Percentiles rank a stretch among this genome's conserved stretches.
Evolutionary conservation across 73 alveolate species (phyloP).

Genomic region (Tetrahymena borealis): DNA sequence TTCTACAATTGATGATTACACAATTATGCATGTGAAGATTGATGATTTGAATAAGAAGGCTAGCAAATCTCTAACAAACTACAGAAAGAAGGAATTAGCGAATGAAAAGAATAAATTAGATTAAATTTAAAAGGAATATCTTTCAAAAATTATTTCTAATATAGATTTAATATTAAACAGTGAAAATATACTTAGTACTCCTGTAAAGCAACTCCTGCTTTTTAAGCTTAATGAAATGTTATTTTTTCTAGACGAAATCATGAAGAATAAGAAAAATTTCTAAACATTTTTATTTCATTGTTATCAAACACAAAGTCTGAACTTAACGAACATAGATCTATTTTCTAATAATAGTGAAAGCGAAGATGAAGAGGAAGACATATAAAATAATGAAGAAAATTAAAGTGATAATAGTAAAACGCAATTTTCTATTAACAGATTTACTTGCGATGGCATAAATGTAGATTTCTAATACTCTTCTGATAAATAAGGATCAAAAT

Average conservation of each 20-base stretch:
- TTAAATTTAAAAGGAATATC: not conserved
- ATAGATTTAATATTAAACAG: not conserved
- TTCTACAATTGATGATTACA: not conserved
- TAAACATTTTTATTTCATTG: not conserved
- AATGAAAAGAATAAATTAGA: not conserved
- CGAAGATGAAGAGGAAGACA: not conserved
- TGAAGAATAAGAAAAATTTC: not conserved
- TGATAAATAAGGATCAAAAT: not conserved
- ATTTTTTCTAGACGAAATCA: not conserved
- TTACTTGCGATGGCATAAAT: not conserved
- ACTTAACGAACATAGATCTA: not conserved
- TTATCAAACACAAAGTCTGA: not conserved
- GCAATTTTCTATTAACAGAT: not conserved
- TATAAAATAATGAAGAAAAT: too few species aligned
- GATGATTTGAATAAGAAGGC: not conserved
- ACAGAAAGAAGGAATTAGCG: not conserved
- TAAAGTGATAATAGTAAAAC: too few species aligned
- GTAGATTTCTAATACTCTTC: not conserved
- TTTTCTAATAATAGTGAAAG: not conserved
- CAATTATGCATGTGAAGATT: not conserved
- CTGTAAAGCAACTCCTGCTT: not conserved
- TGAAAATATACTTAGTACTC: not conserved
- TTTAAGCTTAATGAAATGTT: not conserved
- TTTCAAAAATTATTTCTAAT: not conserved
- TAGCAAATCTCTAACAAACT: not conserved